These are phyloP conservation scores for Solanum virginianum DNA, from an alignment of 257 asterid species.

Conservation along the genomic window DNA sequence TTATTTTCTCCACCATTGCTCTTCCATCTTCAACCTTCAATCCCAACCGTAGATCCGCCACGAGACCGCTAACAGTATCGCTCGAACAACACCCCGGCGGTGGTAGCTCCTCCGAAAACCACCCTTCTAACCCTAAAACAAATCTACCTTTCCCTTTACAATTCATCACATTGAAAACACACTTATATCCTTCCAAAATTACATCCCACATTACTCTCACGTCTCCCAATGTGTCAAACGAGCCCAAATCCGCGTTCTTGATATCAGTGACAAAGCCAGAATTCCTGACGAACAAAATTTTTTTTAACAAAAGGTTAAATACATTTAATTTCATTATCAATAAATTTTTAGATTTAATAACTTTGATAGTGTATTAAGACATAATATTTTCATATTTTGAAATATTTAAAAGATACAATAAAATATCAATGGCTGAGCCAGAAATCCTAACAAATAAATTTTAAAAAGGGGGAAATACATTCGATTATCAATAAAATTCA, in stretches of 20 bases:
- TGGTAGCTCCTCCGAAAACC: conserved; percentile 85
- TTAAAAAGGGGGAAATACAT: no score
- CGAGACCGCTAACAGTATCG: conserved; percentile 44
- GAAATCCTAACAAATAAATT: no score
- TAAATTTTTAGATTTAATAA: no score
- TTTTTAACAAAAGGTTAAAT: neutral
- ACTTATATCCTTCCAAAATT: conserved; percentile 39
- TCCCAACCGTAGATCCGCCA: conserved; percentile 71
- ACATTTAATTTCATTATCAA: neutral
- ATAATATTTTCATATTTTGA: no score
- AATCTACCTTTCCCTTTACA: conserved; percentile 59
- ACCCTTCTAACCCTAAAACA: conserved; percentile 72
- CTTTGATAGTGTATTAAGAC: no score
- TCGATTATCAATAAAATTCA: no score
- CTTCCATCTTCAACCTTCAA: conserved; percentile 25
- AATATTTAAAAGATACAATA: no score
- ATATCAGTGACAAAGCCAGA: neutral
- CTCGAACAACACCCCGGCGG: conserved; percentile 45
- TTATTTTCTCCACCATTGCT: conserved; percentile 54
- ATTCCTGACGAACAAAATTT: neutral
- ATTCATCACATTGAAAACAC: conserved; percentile 60
- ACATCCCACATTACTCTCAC: conserved; percentile 58
- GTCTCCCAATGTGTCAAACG: conserved; percentile 13
- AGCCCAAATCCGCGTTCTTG: neutral
- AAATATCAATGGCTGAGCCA: no score